These are phyloP conservation scores for Poronia punctata DNA, from an alignment of 495 filamentous ascomycete species.

Conservation along the genomic window DNA sequence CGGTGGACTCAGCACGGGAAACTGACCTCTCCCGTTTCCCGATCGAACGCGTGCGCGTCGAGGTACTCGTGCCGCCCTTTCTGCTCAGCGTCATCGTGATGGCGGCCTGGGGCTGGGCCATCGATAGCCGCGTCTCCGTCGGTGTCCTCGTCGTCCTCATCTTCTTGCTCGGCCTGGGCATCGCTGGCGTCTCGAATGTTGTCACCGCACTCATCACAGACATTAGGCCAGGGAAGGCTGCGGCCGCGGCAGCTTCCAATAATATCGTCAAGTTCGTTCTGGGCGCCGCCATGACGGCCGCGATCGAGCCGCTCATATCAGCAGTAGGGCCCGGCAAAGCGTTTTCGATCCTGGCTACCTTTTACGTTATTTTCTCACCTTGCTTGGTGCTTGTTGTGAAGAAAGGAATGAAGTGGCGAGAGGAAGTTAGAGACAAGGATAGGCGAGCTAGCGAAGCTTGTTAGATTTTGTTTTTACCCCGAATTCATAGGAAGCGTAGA, in stretches of 20 bases:
- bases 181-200: conserved; percentile 53
- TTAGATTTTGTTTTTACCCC: no score
- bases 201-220: conserved; percentile 37
- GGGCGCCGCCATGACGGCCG: conserved; percentile 56
- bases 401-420: conserved; percentile 19
- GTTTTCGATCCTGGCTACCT: conserved; percentile 55
- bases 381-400: conserved; percentile 28
- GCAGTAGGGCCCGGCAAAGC: conserved; percentile 62
- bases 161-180: conserved; percentile 50
- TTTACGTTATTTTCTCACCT: conserved; percentile 44
- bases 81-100: conserved; percentile 35
- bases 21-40: conserved; percentile 53
- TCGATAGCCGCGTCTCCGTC: conserved; percentile 34
- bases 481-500: no score
- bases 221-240: conserved; percentile 35
- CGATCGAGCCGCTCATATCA: conserved; percentile 55
- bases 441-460: not conserved
- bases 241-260: conserved; percentile 59
- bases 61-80: conserved; percentile 44
- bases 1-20: conserved; percentile 38
- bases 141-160: conserved; percentile 44
- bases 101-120: conserved; percentile 47
- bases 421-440: conserved; percentile 19
- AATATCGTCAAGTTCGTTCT: conserved; percentile 59
- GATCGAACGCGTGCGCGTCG: conserved; percentile 54